These are phyloP conservation scores for Neopestalotiopsis sp. DNA, from an alignment of 2,329 filamentous ascomycete genomes.

Conservation along the genomic window DNA sequence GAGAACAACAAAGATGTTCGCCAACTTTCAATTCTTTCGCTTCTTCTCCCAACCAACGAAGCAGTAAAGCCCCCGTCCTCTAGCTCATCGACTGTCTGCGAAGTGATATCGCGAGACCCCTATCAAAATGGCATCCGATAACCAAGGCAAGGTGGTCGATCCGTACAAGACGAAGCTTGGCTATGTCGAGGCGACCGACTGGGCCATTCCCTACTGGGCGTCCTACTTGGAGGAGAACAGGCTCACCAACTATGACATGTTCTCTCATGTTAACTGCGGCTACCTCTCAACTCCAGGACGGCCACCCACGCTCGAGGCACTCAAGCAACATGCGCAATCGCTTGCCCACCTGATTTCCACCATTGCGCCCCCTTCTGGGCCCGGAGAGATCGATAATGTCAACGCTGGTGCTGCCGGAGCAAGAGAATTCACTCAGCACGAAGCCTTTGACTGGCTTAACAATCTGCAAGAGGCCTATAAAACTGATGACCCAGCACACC, in stretches of 20 bases:
- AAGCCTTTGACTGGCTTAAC: slow-evolving; percentile 64
- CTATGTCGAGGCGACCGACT: slow-evolving; percentile 46
- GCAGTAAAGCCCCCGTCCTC: background rate
- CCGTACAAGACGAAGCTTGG: slow-evolving; percentile 36
- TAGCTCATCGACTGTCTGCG: background rate
- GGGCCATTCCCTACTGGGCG: slow-evolving; percentile 47
- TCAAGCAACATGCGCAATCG: slow-evolving; percentile 67
- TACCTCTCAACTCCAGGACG: slow-evolving; percentile 59
- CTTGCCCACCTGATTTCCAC: slow-evolving; percentile 57
- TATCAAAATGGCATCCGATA: background rate
- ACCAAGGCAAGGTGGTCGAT: slow-evolving; percentile 16
- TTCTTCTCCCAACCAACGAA: background rate
- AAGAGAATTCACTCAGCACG: slow-evolving; percentile 43
- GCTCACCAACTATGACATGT: slow-evolving; percentile 34
- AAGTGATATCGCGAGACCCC: background rate
- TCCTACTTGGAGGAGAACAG: slow-evolving; percentile 42
- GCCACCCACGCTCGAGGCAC: slow-evolving; percentile 59
- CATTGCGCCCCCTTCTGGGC: slow-evolving; percentile 46
- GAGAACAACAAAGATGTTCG: background rate
- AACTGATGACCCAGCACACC: slow-evolving; percentile 53
- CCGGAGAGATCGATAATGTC: slow-evolving; percentile 36
- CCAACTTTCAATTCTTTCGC: background rate
- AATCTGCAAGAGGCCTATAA: slow-evolving; percentile 55
- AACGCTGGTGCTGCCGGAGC: slow-evolving; percentile 23
- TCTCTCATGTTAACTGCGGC: slow-evolving; percentile 60